A percentile compares a stretch with the other conserved stretches of the same genome.
These are phyloP conservation scores for Mycena capillaripes DNA, from an alignment of 768 basidiomycete species.

Conservation along the genomic window DNA sequence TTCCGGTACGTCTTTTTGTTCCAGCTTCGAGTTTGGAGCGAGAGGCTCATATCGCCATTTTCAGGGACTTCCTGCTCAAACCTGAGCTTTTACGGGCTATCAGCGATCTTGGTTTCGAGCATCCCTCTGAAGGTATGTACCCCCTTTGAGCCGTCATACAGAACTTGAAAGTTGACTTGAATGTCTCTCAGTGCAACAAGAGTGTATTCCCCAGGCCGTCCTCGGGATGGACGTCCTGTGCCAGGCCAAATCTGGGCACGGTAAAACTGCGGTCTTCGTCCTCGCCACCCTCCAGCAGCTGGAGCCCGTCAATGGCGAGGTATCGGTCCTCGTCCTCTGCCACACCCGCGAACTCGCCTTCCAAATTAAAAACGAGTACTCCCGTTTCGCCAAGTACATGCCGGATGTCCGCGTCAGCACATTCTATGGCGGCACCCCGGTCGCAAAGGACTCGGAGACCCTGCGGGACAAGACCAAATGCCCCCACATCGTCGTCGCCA, in stretches of 20 bases:
- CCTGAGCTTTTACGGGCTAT: constrained; percentile 97
- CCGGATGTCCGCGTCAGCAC: constrained; percentile 97
- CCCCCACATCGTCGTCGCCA: constrained; percentile 99
- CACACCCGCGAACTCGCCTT: constrained; percentile 99
- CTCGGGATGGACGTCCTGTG: constrained; percentile 99
- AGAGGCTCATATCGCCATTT: constrained; percentile 33
- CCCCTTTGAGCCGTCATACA: neutral
- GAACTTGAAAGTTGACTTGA: constrained; percentile 3
- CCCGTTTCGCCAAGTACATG: constrained; percentile 99
- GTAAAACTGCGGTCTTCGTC: constrained; percentile 99
- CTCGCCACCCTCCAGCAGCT: constrained; percentile 97
- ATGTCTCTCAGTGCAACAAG: constrained; percentile 88
- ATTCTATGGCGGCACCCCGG: constrained; percentile 97
- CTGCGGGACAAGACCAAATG: constrained; percentile 97
- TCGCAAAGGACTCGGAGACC: constrained; percentile 92
- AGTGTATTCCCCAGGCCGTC: constrained; percentile 99
- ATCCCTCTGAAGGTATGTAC: constrained; percentile 94
- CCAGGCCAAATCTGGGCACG: constrained; percentile 99
- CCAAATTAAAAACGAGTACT: constrained; percentile 99
- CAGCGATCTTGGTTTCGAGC: constrained; percentile 99
- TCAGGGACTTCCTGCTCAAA: constrained; percentile 97
- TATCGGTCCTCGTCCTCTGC: constrained; percentile 97
- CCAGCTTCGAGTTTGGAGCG: constrained; percentile 3
- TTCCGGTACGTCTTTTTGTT: constrained; percentile 78
- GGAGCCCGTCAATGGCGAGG: constrained; percentile 98